phyloP scores from a whole-genome alignment of 2,329 filamentous ascomycete species.

The Penicillium griseofulvum region DNA sequence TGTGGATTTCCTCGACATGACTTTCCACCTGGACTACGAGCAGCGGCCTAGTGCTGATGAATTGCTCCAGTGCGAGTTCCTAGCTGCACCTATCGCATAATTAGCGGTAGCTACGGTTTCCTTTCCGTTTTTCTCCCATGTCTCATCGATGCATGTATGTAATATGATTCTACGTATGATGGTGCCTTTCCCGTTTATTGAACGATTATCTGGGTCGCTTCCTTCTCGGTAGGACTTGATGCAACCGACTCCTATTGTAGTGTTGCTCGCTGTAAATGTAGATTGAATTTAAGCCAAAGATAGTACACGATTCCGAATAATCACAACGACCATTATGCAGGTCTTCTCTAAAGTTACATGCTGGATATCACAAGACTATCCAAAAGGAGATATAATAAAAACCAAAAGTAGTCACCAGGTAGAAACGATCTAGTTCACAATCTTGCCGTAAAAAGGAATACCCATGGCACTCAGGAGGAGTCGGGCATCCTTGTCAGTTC shows the following conservation, averaged over 20 bases:
- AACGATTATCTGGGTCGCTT: background rate
- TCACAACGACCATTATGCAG: constrained; percentile 25
- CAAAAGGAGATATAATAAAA: constrained; percentile 10
- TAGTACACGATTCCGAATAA: constrained; percentile 25
- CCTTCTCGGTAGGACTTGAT: constrained; percentile 1
- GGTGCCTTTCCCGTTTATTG: background rate
- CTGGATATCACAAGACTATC: constrained; percentile 16
- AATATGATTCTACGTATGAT: constrained; percentile 19
- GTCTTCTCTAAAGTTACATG: constrained; percentile 29
- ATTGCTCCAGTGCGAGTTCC: constrained; percentile 77
- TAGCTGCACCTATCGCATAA: constrained; percentile 65
- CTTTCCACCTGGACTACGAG: constrained; percentile 95
- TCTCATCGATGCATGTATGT: constrained; percentile 8
- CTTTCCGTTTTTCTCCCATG: background rate
- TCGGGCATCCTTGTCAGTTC: constrained; percentile 78
- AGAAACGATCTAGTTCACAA: constrained; percentile 48
- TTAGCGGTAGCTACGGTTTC: background rate
- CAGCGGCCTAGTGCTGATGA: constrained; percentile 89
- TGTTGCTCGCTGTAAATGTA: constrained; percentile 11
- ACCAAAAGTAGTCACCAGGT: background rate
- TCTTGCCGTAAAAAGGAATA: constrained; percentile 78
- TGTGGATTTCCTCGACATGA: constrained; percentile 76
- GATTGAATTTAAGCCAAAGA: constrained; percentile 17
- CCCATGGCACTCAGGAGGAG: constrained; percentile 70
- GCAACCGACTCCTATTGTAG: background rate